Evolutionary conservation across 257 asterid species (phyloP).

Genomic region (Striga asiatica): DNA sequence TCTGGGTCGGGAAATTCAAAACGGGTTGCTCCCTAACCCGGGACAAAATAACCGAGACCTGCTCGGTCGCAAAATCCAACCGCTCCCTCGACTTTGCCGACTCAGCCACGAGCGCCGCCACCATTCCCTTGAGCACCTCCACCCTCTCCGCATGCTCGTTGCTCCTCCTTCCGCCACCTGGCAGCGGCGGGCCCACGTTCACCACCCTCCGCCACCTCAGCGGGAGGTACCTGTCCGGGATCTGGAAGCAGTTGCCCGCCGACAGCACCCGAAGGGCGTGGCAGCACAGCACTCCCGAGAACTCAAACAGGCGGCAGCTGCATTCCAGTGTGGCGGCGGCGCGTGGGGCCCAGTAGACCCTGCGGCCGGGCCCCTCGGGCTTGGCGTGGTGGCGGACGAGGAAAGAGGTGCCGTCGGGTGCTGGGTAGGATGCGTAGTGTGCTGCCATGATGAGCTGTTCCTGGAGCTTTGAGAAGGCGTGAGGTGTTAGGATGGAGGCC

Average conservation of each 20-base stretch:
- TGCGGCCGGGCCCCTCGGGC: constrained; percentile 72
- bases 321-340: constrained; percentile 52
- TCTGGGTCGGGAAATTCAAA: constrained; percentile 35
- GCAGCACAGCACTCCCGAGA: constrained; percentile 50
- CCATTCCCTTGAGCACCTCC: constrained; percentile 69
- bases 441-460: constrained; percentile 90
- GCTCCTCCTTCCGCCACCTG: too few relatives aligned
- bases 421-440: constrained; percentile 80
- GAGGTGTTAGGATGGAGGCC: constrained; percentile 79
- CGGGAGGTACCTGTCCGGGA: constrained; percentile 41
- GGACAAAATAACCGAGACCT: constrained; percentile 54
- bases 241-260: constrained; percentile 39
- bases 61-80: constrained; percentile 68
- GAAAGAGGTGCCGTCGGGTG: constrained; percentile 45
- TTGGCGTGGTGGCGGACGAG: constrained; percentile 91
- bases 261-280: constrained; percentile 50
- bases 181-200: too few relatives aligned
- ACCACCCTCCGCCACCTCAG: constrained; percentile 48
- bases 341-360: constrained; percentile 78
- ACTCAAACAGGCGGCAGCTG: constrained; percentile 44
- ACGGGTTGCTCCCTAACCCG: constrained; percentile 67
- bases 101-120: constrained; percentile 58
- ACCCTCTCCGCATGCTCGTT: constrained; percentile 58
- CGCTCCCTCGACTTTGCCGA: constrained; percentile 70
- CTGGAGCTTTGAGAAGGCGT: constrained; percentile 86